Evolutionary conservation across 78 protist genomes (phyloP).

Genomic region (Pigoraptor vietnamica): DNA sequence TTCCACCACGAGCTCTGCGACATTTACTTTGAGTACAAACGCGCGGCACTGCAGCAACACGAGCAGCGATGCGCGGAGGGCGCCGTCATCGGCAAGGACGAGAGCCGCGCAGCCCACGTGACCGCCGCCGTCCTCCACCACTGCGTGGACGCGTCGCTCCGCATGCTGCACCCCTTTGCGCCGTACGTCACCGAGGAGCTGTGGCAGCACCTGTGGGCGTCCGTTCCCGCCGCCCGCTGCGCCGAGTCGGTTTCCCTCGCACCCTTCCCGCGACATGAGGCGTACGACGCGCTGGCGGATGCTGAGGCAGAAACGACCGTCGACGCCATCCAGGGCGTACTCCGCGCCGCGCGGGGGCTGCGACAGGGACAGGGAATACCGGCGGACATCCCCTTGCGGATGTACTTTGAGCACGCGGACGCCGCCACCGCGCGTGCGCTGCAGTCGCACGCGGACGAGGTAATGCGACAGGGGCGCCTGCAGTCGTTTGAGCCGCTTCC

Average conservation of each 20-base stretch:
- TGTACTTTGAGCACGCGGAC: background rate
- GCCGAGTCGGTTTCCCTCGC: background rate
- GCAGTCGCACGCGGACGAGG: background rate
- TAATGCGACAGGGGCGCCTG: background rate
- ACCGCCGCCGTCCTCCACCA: background rate
- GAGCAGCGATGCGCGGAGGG: no score
- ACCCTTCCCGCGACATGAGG: background rate
- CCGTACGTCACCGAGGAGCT: constrained; percentile 97
- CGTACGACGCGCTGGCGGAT: background rate
- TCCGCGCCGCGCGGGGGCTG: background rate
- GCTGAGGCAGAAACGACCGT: background rate
- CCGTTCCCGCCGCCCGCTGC: background rate
- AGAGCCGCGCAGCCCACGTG: no score
- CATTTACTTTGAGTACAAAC: constrained; percentile 75
- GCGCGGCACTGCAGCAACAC: background rate
- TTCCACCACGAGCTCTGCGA: constrained; percentile 74
- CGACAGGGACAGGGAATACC: background rate
- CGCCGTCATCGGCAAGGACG: no score
- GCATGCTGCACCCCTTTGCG: constrained; percentile 94
- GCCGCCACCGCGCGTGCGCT: background rate
- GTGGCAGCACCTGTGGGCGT: constrained; percentile 44
- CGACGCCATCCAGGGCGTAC: background rate
- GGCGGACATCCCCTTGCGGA: background rate
- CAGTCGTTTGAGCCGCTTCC: background rate
- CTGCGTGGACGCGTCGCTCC: background rate